Evolutionary conservation across 495 filamentous ascomycete genomes (phyloP), one percentile per base, ranked within the genome.

Genomic region (Viridothelium virens): DNA sequence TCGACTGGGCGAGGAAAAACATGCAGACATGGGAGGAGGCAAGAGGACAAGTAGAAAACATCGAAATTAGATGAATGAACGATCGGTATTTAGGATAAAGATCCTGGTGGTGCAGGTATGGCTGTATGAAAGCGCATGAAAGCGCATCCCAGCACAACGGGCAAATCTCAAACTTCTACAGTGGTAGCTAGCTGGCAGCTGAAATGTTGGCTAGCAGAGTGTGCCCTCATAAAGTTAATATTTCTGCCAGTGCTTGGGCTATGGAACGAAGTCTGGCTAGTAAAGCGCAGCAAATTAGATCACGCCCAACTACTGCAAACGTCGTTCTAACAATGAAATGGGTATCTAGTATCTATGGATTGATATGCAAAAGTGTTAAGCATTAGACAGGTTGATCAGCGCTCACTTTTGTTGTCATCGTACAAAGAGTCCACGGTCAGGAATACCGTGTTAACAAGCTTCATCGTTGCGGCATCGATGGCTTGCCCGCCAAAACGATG

Each of bases 1-100:
- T 98, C 66, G 91, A 97, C 75, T 98, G 94, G 94, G 95, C 94
- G n/a, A 91, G 87, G 75, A 94, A 94, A 79, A 97, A 92, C 71
- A 86, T 94, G 70, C 92, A 96, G 72, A 91, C 91, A 2, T 98
- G 94, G 94, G 91, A 92, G 71, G 92, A 97, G 74, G 94, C 94
- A 2, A 91, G 85, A 71, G 87, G 86, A n/a, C 94, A 97, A 73
- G 89, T 96, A 62, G 85, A 88, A 65, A 96, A 96, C 81, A 97
- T 97, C 63, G 82, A 86, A 65, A 79, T 79, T 53, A 79, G 79
- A 66, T 87, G 61, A 68, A 2, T 10, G 12, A 10, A 41, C 37
- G 31, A 62, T 53, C 48, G 18, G 16, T 16, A 18, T 53, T 53
- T 9, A n/a, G 12, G 5, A 18, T 5, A 53, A 16, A 14, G 16